phyloP scores from a whole-genome alignment of 306 rosid genomes.

The Coriaria nepalensis region DNA sequence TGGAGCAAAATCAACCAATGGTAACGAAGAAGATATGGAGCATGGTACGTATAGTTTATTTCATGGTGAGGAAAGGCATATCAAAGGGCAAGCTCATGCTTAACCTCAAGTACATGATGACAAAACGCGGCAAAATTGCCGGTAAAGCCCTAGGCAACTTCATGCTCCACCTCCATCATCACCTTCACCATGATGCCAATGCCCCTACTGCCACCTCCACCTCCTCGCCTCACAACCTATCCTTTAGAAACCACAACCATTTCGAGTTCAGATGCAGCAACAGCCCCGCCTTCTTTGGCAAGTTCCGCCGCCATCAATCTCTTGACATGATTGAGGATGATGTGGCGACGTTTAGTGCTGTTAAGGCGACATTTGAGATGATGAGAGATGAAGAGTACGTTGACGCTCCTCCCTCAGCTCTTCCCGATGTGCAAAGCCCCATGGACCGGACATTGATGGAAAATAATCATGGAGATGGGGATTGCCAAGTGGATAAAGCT shows the following conservation, averaged over 20 bases:
- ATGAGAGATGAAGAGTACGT: slow-evolving; percentile 15
- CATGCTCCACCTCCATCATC: slow-evolving; percentile 13
- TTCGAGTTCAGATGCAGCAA: slow-evolving; percentile 16
- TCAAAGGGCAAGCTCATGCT: slow-evolving; percentile 23
- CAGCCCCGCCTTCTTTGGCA: slow-evolving; percentile 7
- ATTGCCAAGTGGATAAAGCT: slow-evolving; percentile 41
- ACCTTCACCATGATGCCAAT: no score
- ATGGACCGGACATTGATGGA: slow-evolving; percentile 36
- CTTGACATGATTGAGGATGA: slow-evolving; percentile 9
- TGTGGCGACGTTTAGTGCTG: slow-evolving; percentile 1
- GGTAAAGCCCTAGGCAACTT: slow-evolving; percentile 7
- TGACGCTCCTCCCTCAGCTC: slow-evolving; percentile 22
- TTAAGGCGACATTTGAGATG: slow-evolving; percentile 22
- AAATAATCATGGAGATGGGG: slow-evolving; percentile 13
- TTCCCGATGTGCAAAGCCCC: slow-evolving; percentile 30
- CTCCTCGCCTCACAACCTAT: neutral
- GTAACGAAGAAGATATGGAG: slow-evolving; percentile 48
- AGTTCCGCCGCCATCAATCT: slow-evolving; percentile 3
- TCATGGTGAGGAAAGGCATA: slow-evolving; percentile 44
- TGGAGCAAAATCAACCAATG: slow-evolving; percentile 34
- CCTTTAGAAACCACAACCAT: neutral
- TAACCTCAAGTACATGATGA: slow-evolving; percentile 7
- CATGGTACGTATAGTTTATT: slow-evolving; percentile 42
- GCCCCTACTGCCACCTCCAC: neutral
- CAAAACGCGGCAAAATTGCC: slow-evolving; percentile 10